A percentile compares a stretch with the other conserved stretches of the same genome.
phyloP scores from a whole-genome alignment of 2,329 filamentous ascomycete genomes.

The Fusarium sp. region DNA sequence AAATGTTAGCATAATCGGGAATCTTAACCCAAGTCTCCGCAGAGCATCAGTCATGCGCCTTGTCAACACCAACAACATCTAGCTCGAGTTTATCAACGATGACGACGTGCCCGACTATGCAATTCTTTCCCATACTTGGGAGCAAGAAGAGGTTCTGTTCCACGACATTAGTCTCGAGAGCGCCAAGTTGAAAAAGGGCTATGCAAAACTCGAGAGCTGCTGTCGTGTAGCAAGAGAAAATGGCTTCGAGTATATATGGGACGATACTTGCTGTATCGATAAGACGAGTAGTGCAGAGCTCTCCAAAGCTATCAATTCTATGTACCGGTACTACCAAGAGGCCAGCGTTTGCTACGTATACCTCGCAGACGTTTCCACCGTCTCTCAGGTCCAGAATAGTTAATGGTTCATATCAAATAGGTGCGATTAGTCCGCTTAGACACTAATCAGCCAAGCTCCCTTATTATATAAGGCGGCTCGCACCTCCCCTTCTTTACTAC shows the following conservation, averaged over 20 bases:
- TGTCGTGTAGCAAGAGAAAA: conserved; percentile 8
- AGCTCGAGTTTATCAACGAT: background rate
- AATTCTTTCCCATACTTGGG: conserved; percentile 20
- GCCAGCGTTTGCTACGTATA: conserved; percentile 27
- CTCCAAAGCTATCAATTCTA: conserved; percentile 35
- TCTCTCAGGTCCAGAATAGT: no score
- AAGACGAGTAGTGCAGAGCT: conserved; percentile 37
- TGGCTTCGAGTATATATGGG: conserved; percentile 31
- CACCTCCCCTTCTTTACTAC: no score
- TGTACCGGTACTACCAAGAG: conserved; percentile 38
- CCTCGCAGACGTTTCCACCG: conserved; percentile 14
- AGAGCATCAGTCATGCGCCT: conserved; percentile 38
- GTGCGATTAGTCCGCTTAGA: no score
- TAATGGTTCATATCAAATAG: no score
- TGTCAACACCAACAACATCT: conserved; percentile 17
- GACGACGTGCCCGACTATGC: conserved; percentile 10
- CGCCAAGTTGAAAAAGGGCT: conserved; percentile 3
- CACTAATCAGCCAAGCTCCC: no score
- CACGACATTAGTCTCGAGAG: background rate
- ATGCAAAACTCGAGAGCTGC: conserved; percentile 23
- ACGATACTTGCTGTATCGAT: conserved; percentile 41
- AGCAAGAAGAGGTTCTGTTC: conserved; percentile 16
- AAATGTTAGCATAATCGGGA: no score
- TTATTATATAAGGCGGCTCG: no score
- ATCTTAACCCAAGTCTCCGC: background rate